Evolutionary conservation across 176 grass and related monocot genomes (phyloP), one percentile per base, ranked within the genome.

Genomic region (Stipa capillata): DNA sequence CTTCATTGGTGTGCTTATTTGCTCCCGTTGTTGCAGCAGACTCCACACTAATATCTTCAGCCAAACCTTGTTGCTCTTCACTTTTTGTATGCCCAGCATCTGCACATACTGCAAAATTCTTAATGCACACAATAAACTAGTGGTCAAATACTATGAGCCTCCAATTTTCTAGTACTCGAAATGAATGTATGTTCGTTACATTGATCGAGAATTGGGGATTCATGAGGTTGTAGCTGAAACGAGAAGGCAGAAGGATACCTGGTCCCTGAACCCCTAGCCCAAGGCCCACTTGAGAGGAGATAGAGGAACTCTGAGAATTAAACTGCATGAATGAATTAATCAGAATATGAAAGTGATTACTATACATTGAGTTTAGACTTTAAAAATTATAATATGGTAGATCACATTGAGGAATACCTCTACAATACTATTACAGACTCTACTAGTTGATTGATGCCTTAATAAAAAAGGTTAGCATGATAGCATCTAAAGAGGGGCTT

Each of bases 1-100:
- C 92, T 82, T 99, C 97, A 82, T 55, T 87, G 18, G 61, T 89
- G 31, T 89, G 74, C 79, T 94, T 98, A 71, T 86, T 94, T 24
- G 82, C 25, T 86, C 76, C 86, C 43, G 92, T 69, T 83, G 65
- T 73, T 51, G 60, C 49, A 60, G 63, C 70, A 76, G 87, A 54
- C 81, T 99, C 91, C 9, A 60, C 67, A 45, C 48, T 87, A 73
- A 50, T 65, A 72, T 99, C 92, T 72, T 96, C 97, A 72, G 87
- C 65, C 32, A 89, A 80, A 74, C 37, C 58, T 67, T 78, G 74
- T 65, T 87, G 92, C 20, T 95, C 90, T 20, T 99, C 92, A 43
- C 76, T 72, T 84, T 91, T 95, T n/a, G 76, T 62, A 87, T 81
- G 85, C 16, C 56, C 86, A 81, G 74, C 60, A 65, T 99, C 92